Conservation (phyloP, 345 rosid species). For the Hibiscus tridactylites region DNA sequence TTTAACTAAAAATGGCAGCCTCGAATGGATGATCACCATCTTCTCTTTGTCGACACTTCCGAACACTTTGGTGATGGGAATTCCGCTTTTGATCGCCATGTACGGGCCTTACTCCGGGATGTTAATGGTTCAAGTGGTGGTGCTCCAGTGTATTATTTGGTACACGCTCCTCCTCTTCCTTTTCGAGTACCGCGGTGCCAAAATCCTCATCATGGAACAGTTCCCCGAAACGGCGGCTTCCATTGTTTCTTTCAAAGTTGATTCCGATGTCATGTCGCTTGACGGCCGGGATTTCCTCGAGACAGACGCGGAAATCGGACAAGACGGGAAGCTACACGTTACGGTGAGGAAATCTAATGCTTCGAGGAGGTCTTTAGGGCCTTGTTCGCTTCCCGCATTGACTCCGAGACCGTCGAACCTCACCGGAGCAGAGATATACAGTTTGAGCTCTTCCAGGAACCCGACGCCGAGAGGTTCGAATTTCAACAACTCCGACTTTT, state of each 20-base stretch:
- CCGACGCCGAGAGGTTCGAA: slow-evolving; percentile 90
- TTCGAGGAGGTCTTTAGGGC: slow-evolving; percentile 56
- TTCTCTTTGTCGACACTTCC: slow-evolving; percentile 91
- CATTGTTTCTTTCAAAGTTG: slow-evolving; percentile 84
- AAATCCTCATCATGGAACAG: slow-evolving; percentile 81
- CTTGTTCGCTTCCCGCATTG: slow-evolving; percentile 43
- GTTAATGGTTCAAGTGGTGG: slow-evolving; percentile 91
- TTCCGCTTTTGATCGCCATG: slow-evolving; percentile 87
- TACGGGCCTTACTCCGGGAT: slow-evolving; percentile 60
- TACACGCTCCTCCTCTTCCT: slow-evolving; percentile 83
- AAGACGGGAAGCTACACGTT: slow-evolving; percentile 88
- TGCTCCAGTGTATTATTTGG: slow-evolving; percentile 94
- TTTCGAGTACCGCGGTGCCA: slow-evolving; percentile 90
- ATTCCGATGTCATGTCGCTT: slow-evolving; percentile 78
- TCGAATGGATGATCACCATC: slow-evolving; percentile 92
- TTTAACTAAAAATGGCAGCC: slow-evolving; percentile 47
- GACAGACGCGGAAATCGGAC: slow-evolving; percentile 77
- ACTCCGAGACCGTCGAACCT: slow-evolving; percentile 90
- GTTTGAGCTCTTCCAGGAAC: slow-evolving; percentile 67
- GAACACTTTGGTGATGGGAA: slow-evolving; percentile 94
- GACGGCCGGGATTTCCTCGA: slow-evolving; percentile 73
- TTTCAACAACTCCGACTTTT: slow-evolving; percentile 80
- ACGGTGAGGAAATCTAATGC: slow-evolving; percentile 83
- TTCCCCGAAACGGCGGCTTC: slow-evolving; percentile 91
- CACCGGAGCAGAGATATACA: slow-evolving; percentile 89